phyloP scores from a whole-genome alignment of 192 early-diverging fungal genomes.

The Backusella tuberculispora region DNA sequence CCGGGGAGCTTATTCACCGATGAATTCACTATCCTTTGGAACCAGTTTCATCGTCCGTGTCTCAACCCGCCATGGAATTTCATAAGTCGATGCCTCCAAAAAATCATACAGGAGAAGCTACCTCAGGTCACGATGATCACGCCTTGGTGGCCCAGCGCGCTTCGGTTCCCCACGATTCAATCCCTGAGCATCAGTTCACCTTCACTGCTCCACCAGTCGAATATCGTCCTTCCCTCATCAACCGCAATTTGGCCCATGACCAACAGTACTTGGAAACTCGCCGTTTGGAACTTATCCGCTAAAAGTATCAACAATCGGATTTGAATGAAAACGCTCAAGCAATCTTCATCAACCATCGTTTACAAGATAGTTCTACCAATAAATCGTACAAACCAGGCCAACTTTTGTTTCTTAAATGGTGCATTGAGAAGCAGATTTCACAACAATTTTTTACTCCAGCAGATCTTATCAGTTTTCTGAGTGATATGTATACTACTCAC shows the following conservation, averaged over 20 bases:
- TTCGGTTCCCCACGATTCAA: slow-evolving; percentile 29
- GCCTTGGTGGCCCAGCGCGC: slow-evolving; percentile 33
- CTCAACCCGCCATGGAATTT: slow-evolving; percentile 43
- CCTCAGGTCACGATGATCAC: slow-evolving; percentile 28
- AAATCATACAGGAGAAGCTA: slow-evolving; percentile 21
- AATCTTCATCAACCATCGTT: no score
- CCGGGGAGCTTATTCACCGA: slow-evolving; percentile 18
- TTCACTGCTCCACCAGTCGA: no score
- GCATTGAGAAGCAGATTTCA: no score
- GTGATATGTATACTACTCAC: no score
- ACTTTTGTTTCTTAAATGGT: no score
- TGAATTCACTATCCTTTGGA: slow-evolving; percentile 30
- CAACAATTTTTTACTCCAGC: no score
- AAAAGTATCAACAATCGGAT: neutral
- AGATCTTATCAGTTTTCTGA: no score
- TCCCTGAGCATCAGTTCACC: slow-evolving; percentile 12
- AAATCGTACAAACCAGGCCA: no score
- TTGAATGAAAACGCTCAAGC: no score
- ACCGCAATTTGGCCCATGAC: no score
- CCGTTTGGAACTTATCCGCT: slow-evolving; percentile 1
- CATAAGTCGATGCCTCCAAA: slow-evolving; percentile 20
- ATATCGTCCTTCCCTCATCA: neutral
- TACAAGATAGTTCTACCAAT: no score
- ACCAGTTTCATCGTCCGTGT: slow-evolving; percentile 17
- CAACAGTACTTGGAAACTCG: slow-evolving; percentile 8